phyloP scores from a whole-genome alignment of 1,284 basidiomycete genomes.

The Ceratorhiza oryzae-sativae region DNA sequence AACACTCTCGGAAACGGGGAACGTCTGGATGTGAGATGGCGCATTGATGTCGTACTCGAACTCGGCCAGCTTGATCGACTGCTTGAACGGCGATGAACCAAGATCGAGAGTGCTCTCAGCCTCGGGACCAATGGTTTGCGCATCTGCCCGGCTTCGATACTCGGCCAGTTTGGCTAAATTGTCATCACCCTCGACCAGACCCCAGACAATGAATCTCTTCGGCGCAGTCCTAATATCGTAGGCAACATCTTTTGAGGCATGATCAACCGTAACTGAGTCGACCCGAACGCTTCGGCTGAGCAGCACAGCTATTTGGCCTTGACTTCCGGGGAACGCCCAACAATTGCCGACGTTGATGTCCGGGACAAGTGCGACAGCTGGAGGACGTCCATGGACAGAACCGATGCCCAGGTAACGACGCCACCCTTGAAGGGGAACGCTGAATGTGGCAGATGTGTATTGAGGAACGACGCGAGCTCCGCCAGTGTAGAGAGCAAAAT shows the following conservation, averaged over 20 bases:
- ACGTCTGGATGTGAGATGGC: constrained; percentile 81
- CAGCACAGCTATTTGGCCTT: constrained; percentile 82
- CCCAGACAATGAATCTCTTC: constrained; percentile 88
- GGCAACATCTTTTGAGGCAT: constrained; percentile 79
- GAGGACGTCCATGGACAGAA: constrained; percentile 74
- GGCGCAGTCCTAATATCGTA: constrained; percentile 84
- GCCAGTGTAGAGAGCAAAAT: constrained; percentile 85
- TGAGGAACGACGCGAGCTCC: constrained; percentile 83
- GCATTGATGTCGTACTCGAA: constrained; percentile 82
- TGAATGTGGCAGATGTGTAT: constrained; percentile 79
- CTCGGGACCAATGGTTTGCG: constrained; percentile 40
- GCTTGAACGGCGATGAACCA: constrained; percentile 47
- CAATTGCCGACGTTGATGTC: constrained; percentile 84
- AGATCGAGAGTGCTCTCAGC: constrained; percentile 47
- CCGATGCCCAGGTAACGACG: constrained; percentile 56
- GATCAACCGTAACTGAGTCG: constrained; percentile 86
- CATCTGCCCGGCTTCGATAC: constrained; percentile 47
- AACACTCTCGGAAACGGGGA: constrained; percentile 74
- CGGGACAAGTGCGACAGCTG: constrained; percentile 84
- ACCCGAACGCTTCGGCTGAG: constrained; percentile 75
- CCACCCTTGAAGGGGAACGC: constrained; percentile 55
- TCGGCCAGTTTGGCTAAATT: constrained; percentile 66
- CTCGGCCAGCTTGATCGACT: constrained; percentile 69
- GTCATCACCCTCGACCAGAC: constrained; percentile 75
- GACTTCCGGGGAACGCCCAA: constrained; percentile 86